These are phyloP conservation scores for Alisma plantagoaquatica DNA, from an alignment of 106 monocot species.

Conservation along the genomic window DNA sequence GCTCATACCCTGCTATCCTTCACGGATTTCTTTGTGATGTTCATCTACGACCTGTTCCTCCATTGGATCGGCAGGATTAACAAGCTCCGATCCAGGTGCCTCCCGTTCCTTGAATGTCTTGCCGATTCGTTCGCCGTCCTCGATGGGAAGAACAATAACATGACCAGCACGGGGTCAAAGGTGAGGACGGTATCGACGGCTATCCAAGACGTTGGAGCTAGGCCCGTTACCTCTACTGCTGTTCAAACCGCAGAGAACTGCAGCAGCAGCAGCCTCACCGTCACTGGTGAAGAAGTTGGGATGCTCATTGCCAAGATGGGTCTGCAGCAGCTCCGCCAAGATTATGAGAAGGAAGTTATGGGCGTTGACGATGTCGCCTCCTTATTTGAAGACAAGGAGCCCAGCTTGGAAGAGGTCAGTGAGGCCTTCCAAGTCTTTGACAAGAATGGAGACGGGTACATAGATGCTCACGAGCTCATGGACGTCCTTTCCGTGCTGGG, in stretches of 20 bases:
- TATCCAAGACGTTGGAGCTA: not conserved
- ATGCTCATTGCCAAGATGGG: constrained; percentile 7
- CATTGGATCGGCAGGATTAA: constrained; percentile 4
- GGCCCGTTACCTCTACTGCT: not conserved
- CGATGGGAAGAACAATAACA: not conserved
- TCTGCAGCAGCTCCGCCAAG: not conserved
- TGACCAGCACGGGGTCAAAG: too few species aligned
- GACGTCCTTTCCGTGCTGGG: not conserved
- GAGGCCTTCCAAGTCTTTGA: constrained; percentile 4
- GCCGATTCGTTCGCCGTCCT: not conserved
- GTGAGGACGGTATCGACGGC: not conserved
- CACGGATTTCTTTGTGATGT: not conserved
- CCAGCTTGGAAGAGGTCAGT: constrained; percentile 6
- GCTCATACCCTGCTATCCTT: too few species aligned
- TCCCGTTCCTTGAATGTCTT: not conserved
- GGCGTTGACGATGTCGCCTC: not conserved
- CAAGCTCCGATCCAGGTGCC: not conserved
- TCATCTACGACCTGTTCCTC: constrained; percentile 4
- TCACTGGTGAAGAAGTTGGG: not conserved
- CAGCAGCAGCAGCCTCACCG: not conserved
- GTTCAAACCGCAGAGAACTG: constrained; percentile 2
- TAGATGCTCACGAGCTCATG: not conserved
- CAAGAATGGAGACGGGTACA: not conserved
- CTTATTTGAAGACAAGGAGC: constrained; percentile 9
- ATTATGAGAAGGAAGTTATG: not conserved